phyloP scores from a whole-genome alignment of 129 eudicot species.

The Tagetes erecta region DNA sequence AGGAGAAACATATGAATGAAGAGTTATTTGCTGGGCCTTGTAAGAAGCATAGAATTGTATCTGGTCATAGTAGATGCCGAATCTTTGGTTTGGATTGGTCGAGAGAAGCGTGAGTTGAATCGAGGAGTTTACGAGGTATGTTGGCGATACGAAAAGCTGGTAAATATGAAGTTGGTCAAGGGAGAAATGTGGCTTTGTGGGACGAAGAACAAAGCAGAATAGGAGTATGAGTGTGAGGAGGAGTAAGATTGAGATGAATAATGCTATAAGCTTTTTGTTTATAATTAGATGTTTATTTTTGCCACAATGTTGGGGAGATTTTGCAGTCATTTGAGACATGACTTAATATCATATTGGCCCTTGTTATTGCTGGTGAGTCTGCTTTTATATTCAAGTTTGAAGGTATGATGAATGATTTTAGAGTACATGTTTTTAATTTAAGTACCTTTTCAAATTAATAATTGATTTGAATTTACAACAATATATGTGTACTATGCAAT shows the following conservation, averaged over 20 bases:
- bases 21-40: constrained; percentile 59
- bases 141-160: constrained; percentile 58
- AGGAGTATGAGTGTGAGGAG: constrained; percentile 43
- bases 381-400: no score
- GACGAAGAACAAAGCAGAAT: constrained; percentile 54
- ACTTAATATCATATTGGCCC: constrained; percentile 25
- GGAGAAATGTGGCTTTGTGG: constrained; percentile 68
- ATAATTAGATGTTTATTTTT: constrained; percentile 36
- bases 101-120: constrained; percentile 60
- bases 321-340: constrained; percentile 57
- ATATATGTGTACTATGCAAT: no score
- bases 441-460: no score
- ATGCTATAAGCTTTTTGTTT: constrained; percentile 50
- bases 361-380: background rate
- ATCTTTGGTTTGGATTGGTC: constrained; percentile 62
- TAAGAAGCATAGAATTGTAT: constrained; percentile 53
- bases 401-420: no score
- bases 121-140: constrained; percentile 69
- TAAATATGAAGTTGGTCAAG: constrained; percentile 62
- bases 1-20: constrained; percentile 41
- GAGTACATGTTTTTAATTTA: no score
- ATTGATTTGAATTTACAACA: no score
- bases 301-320: constrained; percentile 86
- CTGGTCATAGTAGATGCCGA: constrained; percentile 66
- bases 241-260: constrained; percentile 39